Conservation (phyloP, 2,329 filamentous ascomycete species). For the Trichothecium roseum region DNA sequence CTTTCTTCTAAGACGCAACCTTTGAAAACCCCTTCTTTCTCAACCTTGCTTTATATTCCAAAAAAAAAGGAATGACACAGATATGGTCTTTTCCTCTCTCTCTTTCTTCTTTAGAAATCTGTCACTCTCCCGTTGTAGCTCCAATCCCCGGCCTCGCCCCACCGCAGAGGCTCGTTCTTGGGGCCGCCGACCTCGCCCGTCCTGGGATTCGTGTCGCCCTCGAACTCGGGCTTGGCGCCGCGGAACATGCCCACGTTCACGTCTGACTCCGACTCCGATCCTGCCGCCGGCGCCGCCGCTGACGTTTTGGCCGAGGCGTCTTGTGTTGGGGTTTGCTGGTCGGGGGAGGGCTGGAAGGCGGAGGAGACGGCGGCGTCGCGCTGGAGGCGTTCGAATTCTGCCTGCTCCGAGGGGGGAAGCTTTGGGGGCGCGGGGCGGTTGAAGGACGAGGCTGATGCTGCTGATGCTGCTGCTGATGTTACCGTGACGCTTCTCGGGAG, state of each 20-base stretch:
- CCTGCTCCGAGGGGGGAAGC: conserved; percentile 80
- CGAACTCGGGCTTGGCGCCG: conserved; percentile 82
- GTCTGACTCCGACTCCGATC: conserved; percentile 26
- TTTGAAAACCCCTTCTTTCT: too few species aligned
- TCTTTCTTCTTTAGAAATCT: conserved; percentile 52
- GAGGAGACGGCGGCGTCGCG: conserved; percentile 41
- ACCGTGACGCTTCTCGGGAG: too few species aligned
- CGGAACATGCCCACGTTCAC: conserved; percentile 53
- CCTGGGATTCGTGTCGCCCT: conserved; percentile 82
- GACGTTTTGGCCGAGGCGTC: conserved; percentile 10
- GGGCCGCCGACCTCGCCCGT: conserved; percentile 94
- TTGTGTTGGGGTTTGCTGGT: conserved; percentile 16
- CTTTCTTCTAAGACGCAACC: too few species aligned
- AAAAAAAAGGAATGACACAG: not conserved
- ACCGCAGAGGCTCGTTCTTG: conserved; percentile 91
- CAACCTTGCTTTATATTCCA: too few species aligned
- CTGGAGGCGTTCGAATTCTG: conserved; percentile 82
- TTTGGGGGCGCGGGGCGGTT: conserved; percentile 65
- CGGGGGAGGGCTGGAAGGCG: conserved; percentile 23
- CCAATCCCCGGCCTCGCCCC: conserved; percentile 70
- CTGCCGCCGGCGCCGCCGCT: conserved; percentile 7
- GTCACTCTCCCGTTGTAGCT: conserved; percentile 93
- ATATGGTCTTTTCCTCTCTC: too few species aligned
- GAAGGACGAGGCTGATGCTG: conserved; percentile 25
- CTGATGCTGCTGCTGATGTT: too few species aligned